A percentile compares a stretch with the other conserved stretches of the same genome.
Conservation (phyloP, 169 alveolate species). For the Babesia bovis region DNA sequence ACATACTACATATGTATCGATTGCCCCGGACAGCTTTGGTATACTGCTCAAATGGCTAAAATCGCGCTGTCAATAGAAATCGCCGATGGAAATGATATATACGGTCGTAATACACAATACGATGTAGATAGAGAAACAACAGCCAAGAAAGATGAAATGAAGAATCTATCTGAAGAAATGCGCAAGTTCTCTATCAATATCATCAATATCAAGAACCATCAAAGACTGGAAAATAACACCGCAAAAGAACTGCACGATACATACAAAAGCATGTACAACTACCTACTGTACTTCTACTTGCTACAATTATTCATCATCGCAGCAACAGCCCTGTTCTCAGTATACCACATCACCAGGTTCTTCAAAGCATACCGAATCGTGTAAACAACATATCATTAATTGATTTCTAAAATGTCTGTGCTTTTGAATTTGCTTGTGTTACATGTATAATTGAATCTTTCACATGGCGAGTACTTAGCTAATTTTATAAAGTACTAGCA, state of each 20-base stretch:
- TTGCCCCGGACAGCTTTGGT: slow-evolving; percentile 74
- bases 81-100: slow-evolving; percentile 67
- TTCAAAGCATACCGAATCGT: slow-evolving; percentile 73
- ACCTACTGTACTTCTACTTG: slow-evolving; percentile 71
- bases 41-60: slow-evolving; percentile 63
- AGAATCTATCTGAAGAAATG: slow-evolving; percentile 18
- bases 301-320: slow-evolving; percentile 64
- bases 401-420: background rate
- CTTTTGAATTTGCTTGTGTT: background rate
- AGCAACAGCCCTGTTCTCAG: slow-evolving; percentile 64
- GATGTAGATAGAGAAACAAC: slow-evolving; percentile 50
- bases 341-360: slow-evolving; percentile 70
- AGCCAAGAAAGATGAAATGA: slow-evolving; percentile 54
- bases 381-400: slow-evolving; percentile 21
- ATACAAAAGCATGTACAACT: slow-evolving; percentile 67
- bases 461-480: background rate
- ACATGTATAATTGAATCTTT: background rate
- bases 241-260: slow-evolving; percentile 42
- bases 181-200: slow-evolving; percentile 41
- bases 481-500: no score
- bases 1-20: slow-evolving; percentile 67
- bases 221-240: slow-evolving; percentile 37
- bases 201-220: slow-evolving; percentile 69
- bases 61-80: slow-evolving; percentile 68
- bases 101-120: slow-evolving; percentile 63